Percentiles rank a stretch among this genome's conserved stretches.
Conservation (phyloP, 1,284 basidiomycete species). For the Ustilago curta region DNA sequence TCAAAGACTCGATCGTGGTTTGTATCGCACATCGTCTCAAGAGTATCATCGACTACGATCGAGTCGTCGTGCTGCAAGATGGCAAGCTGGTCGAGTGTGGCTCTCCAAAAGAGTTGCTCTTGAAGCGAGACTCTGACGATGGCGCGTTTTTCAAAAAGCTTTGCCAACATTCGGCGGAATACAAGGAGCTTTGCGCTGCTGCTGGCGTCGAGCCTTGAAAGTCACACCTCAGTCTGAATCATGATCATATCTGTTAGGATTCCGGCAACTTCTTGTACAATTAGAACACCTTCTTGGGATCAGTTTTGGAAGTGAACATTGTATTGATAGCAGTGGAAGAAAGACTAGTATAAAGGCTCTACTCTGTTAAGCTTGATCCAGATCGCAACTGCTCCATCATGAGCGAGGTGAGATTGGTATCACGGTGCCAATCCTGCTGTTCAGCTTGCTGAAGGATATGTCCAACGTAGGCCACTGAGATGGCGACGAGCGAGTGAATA, state of each 20-base stretch:
- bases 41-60: conserved; percentile 74
- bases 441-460: conserved; percentile 25
- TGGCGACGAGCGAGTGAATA: conserved; percentile 33
- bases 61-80: conserved; percentile 75
- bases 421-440: conserved; percentile 39
- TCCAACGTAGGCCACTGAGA: conserved; percentile 33
- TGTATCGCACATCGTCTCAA: conserved; percentile 55
- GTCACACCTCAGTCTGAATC: not conserved
- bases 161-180: conserved; percentile 41
- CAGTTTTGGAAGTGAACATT: not conserved
- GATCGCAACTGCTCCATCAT: conserved; percentile 44
- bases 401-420: conserved; percentile 25
- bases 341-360: not conserved
- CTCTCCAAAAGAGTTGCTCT: conserved; percentile 73
- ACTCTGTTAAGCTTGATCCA: conserved; percentile 19
- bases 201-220: conserved; percentile 20
- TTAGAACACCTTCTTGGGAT: no score
- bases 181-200: conserved; percentile 29
- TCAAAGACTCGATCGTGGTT: conserved; percentile 69
- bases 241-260: not conserved
- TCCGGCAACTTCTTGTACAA: not conserved
- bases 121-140: conserved; percentile 24
- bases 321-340: not conserved
- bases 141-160: conserved; percentile 36
- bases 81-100: conserved; percentile 76